phyloP scores from a whole-genome alignment of 768 basidiomycete genomes.

The Lactifluus pinguis region DNA sequence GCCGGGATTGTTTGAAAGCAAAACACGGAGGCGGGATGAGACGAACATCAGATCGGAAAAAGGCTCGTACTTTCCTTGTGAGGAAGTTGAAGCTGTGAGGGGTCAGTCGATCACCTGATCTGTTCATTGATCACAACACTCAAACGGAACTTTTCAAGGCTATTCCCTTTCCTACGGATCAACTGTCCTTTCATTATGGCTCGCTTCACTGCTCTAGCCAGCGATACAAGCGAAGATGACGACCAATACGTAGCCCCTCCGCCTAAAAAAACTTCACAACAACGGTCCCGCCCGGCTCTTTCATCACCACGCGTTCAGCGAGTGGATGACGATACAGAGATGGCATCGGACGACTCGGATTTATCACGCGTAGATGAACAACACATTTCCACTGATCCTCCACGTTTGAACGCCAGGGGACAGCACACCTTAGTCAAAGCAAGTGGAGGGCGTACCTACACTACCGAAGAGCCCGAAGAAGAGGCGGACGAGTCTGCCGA shows the following conservation, averaged over 20 bases:
- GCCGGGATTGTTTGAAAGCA: too few relatives aligned
- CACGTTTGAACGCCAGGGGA: slow-evolving; percentile 16
- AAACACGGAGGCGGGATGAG: too few relatives aligned
- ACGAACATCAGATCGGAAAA: too few relatives aligned
- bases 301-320: neutral
- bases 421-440: neutral
- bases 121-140: neutral
- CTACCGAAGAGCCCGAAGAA: slow-evolving; percentile 37
- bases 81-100: too few relatives aligned
- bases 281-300: neutral
- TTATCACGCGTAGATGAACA: slow-evolving; percentile 46
- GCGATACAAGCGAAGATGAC: slow-evolving; percentile 20
- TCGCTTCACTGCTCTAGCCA: slow-evolving; percentile 19
- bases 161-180: too few relatives aligned
- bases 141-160: too few relatives aligned
- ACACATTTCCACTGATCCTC: slow-evolving; percentile 30
- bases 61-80: neutral
- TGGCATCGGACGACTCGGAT: slow-evolving; percentile 22
- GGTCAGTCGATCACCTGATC: neutral
- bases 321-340: slow-evolving; percentile 11
- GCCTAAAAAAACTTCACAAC: neutral
- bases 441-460: neutral
- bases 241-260: slow-evolving; percentile 2
- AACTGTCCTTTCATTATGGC: slow-evolving; percentile 9
- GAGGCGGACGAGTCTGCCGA: slow-evolving; percentile 28